phyloP scores from a whole-genome alignment of 2,329 filamentous ascomycete genomes.

The Ascomycota sp. region DNA sequence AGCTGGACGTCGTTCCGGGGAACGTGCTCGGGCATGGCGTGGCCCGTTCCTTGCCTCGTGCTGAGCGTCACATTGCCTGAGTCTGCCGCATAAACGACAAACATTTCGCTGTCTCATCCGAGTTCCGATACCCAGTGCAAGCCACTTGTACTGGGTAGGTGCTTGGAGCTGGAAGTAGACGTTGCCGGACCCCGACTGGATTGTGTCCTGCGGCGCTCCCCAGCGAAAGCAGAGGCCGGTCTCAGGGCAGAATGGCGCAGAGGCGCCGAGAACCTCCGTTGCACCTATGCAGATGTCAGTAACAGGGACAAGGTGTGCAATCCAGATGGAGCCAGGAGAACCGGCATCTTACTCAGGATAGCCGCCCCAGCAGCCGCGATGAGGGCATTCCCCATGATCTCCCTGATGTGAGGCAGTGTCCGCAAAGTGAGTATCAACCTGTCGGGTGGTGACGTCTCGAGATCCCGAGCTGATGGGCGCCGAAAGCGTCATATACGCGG shows the following conservation, averaged over 20 bases:
- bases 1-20: slow-evolving; percentile 24
- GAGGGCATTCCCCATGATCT: too few relatives aligned
- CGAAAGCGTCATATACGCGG: too few relatives aligned
- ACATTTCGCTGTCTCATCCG: slow-evolving; percentile 37
- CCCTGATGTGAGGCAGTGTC: too few relatives aligned
- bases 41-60: slow-evolving; percentile 24
- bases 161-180: slow-evolving; percentile 39
- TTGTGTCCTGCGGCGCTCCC: slow-evolving; percentile 28
- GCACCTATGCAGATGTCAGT: slow-evolving; percentile 4
- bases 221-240: slow-evolving; percentile 30
- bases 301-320: too few relatives aligned
- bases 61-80: slow-evolving; percentile 38
- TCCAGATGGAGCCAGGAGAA: too few relatives aligned
- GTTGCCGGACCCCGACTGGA: slow-evolving; percentile 25
- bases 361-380: too few relatives aligned
- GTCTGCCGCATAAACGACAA: slow-evolving; percentile 38
- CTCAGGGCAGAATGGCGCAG: slow-evolving; percentile 18
- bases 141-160: slow-evolving; percentile 29
- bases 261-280: slow-evolving; percentile 6
- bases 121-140: slow-evolving; percentile 32
- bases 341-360: too few relatives aligned
- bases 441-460: too few relatives aligned
- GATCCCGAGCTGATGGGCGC: too few relatives aligned
- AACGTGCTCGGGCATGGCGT: slow-evolving; percentile 25
- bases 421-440: too few relatives aligned